Conservation (phyloP, 75 land plant genomes). For the Sequoia sempervirens region DNA sequence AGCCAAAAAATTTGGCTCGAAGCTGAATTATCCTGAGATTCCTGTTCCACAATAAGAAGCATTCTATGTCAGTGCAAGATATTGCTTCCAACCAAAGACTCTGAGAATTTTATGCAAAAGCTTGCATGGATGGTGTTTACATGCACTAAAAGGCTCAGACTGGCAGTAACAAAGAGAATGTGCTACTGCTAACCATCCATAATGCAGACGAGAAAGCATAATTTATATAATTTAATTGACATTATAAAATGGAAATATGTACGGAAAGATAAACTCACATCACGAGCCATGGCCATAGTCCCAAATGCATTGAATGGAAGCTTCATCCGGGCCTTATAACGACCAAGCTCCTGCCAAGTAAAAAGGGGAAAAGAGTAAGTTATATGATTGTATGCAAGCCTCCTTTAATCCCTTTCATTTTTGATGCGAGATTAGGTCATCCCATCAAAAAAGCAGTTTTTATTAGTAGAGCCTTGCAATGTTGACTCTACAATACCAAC, state of each 20-base stretch:
- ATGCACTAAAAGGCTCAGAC: not conserved
- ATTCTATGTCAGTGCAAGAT: not conserved
- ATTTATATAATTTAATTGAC: not conserved
- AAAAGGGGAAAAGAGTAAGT: not conserved
- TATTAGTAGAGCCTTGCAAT: not conserved
- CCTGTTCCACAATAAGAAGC: conserved; percentile 36
- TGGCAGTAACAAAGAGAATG: not conserved
- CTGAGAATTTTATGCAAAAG: too few species aligned
- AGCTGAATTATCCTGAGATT: conserved; percentile 85
- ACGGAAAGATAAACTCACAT: conserved; percentile 35
- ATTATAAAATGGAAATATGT: not conserved
- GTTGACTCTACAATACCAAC: not conserved
- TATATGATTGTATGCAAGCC: not conserved
- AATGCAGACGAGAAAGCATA: not conserved
- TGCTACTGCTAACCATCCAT: not conserved
- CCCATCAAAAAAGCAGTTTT: not conserved
- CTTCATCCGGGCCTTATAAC: conserved; percentile 77
- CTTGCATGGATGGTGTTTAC: not conserved
- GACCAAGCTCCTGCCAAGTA: conserved; percentile 75
- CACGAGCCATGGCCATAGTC: conserved; percentile 99
- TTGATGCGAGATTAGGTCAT: not conserved
- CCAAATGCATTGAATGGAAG: conserved; percentile 99
- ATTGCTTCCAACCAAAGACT: not conserved
- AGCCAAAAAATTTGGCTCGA: conserved; percentile 99
- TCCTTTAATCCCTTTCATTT: not conserved